Conservation (phyloP, 2,329 filamentous ascomycete genomes). For the Beauveria rudraprayagi region DNA sequence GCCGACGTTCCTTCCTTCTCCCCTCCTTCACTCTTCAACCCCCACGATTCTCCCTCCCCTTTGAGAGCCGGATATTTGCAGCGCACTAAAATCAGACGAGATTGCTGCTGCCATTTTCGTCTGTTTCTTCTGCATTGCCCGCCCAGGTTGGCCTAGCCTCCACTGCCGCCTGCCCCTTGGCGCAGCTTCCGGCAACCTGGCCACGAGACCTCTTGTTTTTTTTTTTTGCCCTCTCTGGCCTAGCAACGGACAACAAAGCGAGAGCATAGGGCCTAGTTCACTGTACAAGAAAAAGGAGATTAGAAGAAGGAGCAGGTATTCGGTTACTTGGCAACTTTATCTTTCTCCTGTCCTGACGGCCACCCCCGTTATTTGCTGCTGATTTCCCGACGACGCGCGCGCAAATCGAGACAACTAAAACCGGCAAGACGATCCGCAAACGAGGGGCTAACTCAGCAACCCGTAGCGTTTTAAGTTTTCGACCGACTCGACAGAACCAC, state of each 20-base stretch:
- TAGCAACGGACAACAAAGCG: not conserved
- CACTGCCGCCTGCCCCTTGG: not conserved
- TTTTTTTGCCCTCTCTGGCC: not conserved
- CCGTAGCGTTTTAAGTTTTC: not conserved
- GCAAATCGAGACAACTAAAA: not conserved
- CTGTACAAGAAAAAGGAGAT: not conserved
- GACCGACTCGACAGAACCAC: not conserved
- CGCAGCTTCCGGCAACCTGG: not conserved
- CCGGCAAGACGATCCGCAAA: not conserved
- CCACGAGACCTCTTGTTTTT: constrained; percentile 10
- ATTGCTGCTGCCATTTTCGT: not conserved
- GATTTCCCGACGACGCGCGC: not conserved
- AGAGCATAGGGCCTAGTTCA: not conserved
- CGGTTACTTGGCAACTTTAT: constrained; percentile 1
- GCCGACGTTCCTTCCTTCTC: not conserved
- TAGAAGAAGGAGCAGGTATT: constrained; percentile 6
- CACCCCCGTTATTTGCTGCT: not conserved
- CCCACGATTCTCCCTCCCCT: not conserved
- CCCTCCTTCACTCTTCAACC: not conserved
- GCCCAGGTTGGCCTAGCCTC: not conserved
- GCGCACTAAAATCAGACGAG: not conserved
- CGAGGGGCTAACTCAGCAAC: not conserved
- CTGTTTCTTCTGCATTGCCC: not conserved
- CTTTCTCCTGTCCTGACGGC: not conserved
- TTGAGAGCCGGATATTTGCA: not conserved